phyloP scores from a whole-genome alignment of 441 rosid genomes.

The Hura crepitans region DNA sequence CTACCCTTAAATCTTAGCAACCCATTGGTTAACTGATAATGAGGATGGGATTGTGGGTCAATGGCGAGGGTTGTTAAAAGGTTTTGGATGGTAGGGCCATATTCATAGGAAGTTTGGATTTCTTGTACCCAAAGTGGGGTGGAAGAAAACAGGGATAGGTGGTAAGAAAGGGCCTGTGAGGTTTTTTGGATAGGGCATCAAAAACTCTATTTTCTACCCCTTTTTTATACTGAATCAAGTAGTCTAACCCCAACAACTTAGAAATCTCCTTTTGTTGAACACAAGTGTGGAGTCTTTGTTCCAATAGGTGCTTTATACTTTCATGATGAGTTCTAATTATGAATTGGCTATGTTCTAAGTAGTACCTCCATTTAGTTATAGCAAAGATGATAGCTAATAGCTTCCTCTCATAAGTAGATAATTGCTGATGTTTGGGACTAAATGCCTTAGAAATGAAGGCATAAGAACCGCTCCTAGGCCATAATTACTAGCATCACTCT shows the following conservation, averaged over 20 bases:
- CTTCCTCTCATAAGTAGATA: background rate
- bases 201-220: rapidly evolving
- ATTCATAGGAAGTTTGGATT: too few relatives aligned
- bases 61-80: too few relatives aligned
- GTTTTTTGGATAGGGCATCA: background rate
- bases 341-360: background rate
- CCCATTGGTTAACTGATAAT: too few relatives aligned
- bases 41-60: too few relatives aligned
- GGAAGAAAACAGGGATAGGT: too few relatives aligned
- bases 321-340: background rate
- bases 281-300: background rate
- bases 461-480: background rate
- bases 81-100: too few relatives aligned
- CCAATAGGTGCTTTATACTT: background rate
- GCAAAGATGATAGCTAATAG: background rate
- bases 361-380: background rate
- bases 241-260: background rate
- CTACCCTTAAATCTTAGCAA: too few relatives aligned
- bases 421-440: background rate
- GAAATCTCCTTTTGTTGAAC: background rate
- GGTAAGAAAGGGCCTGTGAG: background rate
- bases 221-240: background rate
- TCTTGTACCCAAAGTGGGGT: too few relatives aligned
- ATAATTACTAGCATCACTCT: background rate
- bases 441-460: background rate